Conservation (phyloP, 495 filamentous ascomycete species). For the Xylaria nigripes region DNA sequence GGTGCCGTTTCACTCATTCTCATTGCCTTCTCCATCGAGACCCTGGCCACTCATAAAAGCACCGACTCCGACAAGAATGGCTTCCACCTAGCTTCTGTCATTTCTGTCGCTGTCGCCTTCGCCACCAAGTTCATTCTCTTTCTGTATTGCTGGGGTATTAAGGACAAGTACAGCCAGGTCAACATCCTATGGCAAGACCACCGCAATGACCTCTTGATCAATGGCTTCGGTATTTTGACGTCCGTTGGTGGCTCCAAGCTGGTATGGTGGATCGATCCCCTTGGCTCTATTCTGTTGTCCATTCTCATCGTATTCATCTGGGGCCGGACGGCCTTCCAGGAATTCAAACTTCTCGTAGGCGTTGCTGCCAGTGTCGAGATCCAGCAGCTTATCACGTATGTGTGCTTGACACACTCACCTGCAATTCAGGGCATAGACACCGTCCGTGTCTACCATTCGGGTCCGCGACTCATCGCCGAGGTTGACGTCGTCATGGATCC, state of each 20-base stretch:
- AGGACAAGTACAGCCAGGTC: slow-evolving; percentile 79
- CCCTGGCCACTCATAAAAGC: slow-evolving; percentile 46
- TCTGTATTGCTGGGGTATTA: slow-evolving; percentile 84
- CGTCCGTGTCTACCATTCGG: slow-evolving; percentile 84
- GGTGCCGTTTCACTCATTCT: slow-evolving; percentile 81
- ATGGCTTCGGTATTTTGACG: slow-evolving; percentile 85
- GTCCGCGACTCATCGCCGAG: slow-evolving; percentile 82
- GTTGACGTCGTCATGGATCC: slow-evolving; percentile 84
- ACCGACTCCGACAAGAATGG: slow-evolving; percentile 35
- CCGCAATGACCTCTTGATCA: slow-evolving; percentile 81
- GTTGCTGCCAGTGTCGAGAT: slow-evolving; percentile 76
- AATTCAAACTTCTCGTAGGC: slow-evolving; percentile 87
- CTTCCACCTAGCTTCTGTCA: slow-evolving; percentile 79
- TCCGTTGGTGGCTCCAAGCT: slow-evolving; percentile 80
- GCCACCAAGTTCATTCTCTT: slow-evolving; percentile 76
- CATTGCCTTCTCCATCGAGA: slow-evolving; percentile 73
- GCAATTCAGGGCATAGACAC: slow-evolving; percentile 80
- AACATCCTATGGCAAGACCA: slow-evolving; percentile 90
- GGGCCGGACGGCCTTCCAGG: slow-evolving; percentile 74
- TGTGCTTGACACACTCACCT: slow-evolving; percentile 87
- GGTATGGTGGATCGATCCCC: slow-evolving; percentile 90
- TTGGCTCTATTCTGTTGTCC: slow-evolving; percentile 81
- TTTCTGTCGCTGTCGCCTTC: slow-evolving; percentile 83
- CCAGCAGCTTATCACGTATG: slow-evolving; percentile 92
- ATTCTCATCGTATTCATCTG: slow-evolving; percentile 68